Base-by-base conservation (phyloP, 306 rosid genomes). In the Cucurbita ficifolia region DNA sequence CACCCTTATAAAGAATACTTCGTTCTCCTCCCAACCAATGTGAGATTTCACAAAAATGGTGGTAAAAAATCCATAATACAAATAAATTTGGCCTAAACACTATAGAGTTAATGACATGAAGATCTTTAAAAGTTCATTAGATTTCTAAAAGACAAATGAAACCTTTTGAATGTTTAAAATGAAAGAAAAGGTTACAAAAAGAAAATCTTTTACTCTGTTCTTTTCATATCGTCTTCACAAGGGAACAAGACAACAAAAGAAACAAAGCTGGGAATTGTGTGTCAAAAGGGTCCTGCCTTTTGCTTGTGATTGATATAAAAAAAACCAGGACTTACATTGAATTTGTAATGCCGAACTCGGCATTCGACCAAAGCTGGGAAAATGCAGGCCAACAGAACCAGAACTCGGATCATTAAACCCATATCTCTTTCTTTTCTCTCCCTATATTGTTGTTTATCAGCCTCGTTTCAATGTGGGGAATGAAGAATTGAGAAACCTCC, bases 291-390 rank as follows among this genome's bases (percentile, higher is more conserved):
- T 40, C 70, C 8, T 40, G 70, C 51, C 49, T 5, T 65, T 46
- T 43, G 52, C 39, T 67, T 67, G 55, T 67, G 56, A 12, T 13
- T 24, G 38, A 21, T 65, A n/a, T 43, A 43, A 43, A 65, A 65
- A 43, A 10, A 65, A 11, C 7, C 72, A 65, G 3, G 10, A 71
- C 98, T 88, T 81, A 93, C 98, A 80, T 90, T 78, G 52, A 93
- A 90, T 76, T 79, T 88, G 89, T 83, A 93, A 54, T 86, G 85
- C 6, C 97, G 88, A 24, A 90, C 84, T 72, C 76, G 88, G 85
- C 90, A 88, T 46, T 93, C 84, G 10, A 93, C 90, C 78, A 89
- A 73, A 80, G 77, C 88, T 22, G 97, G 97, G 69, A 83, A 79
- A 83, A 90, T 59, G 80, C 85, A 88, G 16, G 78, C 78, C 73